Evolutionary conservation across 1,139 yeast species (phyloP).

Genomic region (Candida gigantensis): DNA sequence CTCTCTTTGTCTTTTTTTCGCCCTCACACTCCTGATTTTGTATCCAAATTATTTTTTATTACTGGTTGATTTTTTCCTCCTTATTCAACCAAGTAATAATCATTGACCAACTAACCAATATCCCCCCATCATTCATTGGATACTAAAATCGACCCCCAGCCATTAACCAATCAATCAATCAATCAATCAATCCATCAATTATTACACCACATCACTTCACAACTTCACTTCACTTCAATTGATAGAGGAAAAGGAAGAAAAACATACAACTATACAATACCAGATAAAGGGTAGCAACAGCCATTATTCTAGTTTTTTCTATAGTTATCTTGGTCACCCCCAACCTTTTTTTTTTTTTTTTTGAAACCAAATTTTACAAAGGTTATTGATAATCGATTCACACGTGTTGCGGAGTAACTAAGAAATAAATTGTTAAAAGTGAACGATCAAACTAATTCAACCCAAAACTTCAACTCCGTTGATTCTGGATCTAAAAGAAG

Average conservation of each 20-base stretch:
- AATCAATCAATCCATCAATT: background rate
- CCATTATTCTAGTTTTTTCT: too few species aligned
- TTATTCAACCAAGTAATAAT: too few species aligned
- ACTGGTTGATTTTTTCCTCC: too few species aligned
- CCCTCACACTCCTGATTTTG: too few species aligned
- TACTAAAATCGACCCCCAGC: background rate
- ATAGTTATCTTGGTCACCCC: background rate
- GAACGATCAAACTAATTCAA: constrained; percentile 6
- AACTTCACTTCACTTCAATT: too few species aligned
- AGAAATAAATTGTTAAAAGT: constrained; percentile 5
- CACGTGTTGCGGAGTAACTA: background rate
- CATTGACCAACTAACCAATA: background rate
- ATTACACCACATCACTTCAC: too few species aligned
- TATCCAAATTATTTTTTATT: too few species aligned
- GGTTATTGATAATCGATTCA: background rate
- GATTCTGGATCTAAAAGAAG: constrained; percentile 17
- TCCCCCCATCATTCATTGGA: background rate
- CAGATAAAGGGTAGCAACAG: too few species aligned
- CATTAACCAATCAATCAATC: background rate
- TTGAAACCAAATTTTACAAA: background rate
- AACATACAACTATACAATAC: too few species aligned
- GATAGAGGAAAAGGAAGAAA: too few species aligned
- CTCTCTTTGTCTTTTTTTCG: too few species aligned
- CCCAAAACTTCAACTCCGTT: constrained; percentile 9
- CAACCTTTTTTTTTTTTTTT: background rate